Evolutionary conservation across 768 basidiomycete genomes (phyloP).

Genomic region (Vararia minispora): DNA sequence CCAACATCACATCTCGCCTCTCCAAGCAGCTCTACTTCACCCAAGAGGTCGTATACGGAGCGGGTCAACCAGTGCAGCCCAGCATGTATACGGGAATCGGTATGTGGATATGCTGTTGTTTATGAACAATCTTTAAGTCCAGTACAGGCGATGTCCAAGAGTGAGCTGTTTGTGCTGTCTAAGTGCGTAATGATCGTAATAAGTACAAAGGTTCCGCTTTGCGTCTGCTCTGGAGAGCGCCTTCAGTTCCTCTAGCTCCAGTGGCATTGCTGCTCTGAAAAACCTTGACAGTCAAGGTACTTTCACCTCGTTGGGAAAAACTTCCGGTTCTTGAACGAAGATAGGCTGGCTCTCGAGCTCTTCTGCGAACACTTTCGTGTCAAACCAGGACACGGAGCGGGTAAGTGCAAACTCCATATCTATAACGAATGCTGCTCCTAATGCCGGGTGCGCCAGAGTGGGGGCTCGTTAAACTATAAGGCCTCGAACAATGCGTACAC

Average conservation of each 20-base stretch:
- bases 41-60: slow-evolving; percentile 42
- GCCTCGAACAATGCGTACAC: slow-evolving; percentile 58
- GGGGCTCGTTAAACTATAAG: slow-evolving; percentile 41
- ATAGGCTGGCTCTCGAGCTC: slow-evolving; percentile 47
- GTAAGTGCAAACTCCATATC: slow-evolving; percentile 20
- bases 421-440: no score
- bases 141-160: slow-evolving; percentile 52
- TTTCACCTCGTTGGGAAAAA: neutral
- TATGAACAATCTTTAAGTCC: neutral
- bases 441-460: slow-evolving; percentile 32
- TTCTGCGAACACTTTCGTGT: slow-evolving; percentile 52
- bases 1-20: slow-evolving; percentile 39
- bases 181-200: neutral
- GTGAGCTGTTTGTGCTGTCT: slow-evolving; percentile 17
- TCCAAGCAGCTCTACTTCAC: slow-evolving; percentile 40
- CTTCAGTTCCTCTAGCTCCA: slow-evolving; percentile 37
- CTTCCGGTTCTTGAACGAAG: neutral
- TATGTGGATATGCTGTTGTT: slow-evolving; percentile 9
- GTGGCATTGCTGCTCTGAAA: slow-evolving; percentile 40
- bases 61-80: slow-evolving; percentile 42
- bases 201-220: slow-evolving; percentile 38
- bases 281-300: slow-evolving; percentile 40
- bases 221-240: slow-evolving; percentile 39
- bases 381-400: slow-evolving; percentile 63
- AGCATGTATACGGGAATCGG: slow-evolving; percentile 45